These are phyloP conservation scores for Apiotrichum akiyoshidainum DNA, from an alignment of 1,284 basidiomycete species.

Conservation along the genomic window DNA sequence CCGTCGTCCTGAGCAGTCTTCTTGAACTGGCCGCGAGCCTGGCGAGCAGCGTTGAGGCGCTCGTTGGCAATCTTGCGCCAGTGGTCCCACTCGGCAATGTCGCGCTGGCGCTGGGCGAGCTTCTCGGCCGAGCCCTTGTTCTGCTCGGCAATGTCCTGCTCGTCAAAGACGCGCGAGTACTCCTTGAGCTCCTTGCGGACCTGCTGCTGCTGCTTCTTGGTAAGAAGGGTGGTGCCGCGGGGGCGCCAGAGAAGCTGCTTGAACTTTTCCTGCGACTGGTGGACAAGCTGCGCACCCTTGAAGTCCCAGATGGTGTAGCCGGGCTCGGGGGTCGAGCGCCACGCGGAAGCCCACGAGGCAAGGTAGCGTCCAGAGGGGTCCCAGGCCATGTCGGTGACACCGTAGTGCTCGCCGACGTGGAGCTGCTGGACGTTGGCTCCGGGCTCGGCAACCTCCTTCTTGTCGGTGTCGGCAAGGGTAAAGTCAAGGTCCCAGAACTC, in stretches of 20 bases:
- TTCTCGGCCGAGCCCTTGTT: conserved; percentile 91
- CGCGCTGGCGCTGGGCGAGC: conserved; percentile 81
- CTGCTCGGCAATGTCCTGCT: conserved; percentile 94
- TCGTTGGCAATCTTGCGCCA: conserved; percentile 60
- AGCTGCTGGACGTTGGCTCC: conserved; percentile 84
- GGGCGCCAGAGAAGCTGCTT: conserved; percentile 99
- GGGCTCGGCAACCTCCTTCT: conserved; percentile 64
- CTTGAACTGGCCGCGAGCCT: conserved; percentile 35
- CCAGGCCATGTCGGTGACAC: conserved; percentile 97
- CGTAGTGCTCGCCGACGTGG: conserved; percentile 87
- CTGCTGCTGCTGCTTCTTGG: conserved; percentile 78
- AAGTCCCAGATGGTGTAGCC: conserved; percentile 98
- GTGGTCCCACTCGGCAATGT: conserved; percentile 98
- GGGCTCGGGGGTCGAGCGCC: conserved; percentile 93
- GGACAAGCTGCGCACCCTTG: conserved; percentile 85
- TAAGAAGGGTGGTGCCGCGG: conserved; percentile 79
- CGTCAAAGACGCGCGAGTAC: conserved; percentile 88
- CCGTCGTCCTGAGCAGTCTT: conserved; percentile 52
- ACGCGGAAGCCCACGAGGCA: conserved; percentile 88
- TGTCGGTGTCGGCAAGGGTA: conserved; percentile 65
- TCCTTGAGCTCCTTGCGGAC: conserved; percentile 89
- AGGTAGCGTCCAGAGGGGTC: conserved; percentile 94
- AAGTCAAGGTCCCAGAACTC: conserved; percentile 99
- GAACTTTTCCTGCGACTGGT: conserved; percentile 88
- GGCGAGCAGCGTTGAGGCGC: conserved; percentile 37